These are phyloP conservation scores for Mycena olivaceomarginata DNA, from an alignment of 768 basidiomycete species.

Conservation along the genomic window DNA sequence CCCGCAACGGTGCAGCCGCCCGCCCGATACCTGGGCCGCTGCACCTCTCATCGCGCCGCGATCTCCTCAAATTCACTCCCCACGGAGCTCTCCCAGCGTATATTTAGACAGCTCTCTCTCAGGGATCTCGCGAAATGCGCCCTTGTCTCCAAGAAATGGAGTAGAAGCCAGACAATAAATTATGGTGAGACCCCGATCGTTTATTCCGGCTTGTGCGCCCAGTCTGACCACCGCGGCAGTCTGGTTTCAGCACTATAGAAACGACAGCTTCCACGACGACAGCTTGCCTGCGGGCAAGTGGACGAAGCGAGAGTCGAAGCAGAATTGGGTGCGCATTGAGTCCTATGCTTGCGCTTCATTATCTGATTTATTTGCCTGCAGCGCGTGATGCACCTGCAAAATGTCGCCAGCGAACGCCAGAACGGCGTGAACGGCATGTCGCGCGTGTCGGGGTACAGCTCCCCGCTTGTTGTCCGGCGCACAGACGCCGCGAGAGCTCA, in stretches of 20 bases:
- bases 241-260: conserved; percentile 95
- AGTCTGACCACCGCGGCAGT: conserved; percentile 66
- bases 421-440: conserved; percentile 54
- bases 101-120: conserved; percentile 80
- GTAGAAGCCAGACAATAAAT: conserved; percentile 91
- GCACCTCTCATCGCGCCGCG: conserved; percentile 63
- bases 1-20: conserved; percentile 64
- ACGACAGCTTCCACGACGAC: conserved; percentile 90
- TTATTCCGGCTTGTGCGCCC: neutral
- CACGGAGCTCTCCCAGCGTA: conserved; percentile 87
- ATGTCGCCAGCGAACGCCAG: conserved; percentile 60
- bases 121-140: conserved; percentile 86
- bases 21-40: conserved; percentile 70
- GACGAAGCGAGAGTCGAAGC: conserved; percentile 96
- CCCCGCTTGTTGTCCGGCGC: conserved; percentile 77
- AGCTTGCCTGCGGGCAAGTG: conserved; percentile 89
- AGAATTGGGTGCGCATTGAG: conserved; percentile 82
- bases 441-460: conserved; percentile 67
- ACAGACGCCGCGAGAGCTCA: conserved; percentile 86
- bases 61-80: conserved; percentile 85
- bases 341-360: conserved; percentile 23
- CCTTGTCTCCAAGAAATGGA: conserved; percentile 91
- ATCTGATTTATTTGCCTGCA: conserved; percentile 50
- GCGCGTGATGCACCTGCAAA: conserved; percentile 72
- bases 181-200: conserved; percentile 74